Base-by-base conservation (phyloP, 257 asterid genomes). In the Schizonepeta tenuifolia region DNA sequence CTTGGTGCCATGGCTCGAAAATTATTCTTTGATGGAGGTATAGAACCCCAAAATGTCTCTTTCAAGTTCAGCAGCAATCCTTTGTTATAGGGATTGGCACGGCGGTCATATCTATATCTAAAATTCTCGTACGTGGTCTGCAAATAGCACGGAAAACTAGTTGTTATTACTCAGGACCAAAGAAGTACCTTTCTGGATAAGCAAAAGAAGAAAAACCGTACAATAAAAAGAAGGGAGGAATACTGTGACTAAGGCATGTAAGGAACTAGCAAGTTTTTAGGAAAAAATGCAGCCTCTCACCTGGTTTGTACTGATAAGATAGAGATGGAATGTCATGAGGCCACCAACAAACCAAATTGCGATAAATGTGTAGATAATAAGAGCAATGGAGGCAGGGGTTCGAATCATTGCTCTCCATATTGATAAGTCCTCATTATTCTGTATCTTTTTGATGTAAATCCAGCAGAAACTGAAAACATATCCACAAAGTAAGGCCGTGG, bases 331-430 rank as follows among this genome's bases (percentile, higher is more conserved):
- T n/a, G 92, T 91, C 13, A 96, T 87, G 18, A 93, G 96, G 71
- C 98, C 97, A 54, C 98, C 98, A 69, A 89, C 98, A 75, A 93
- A 93, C 97, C 98, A 93, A 79, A 93, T 94, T 9, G 92, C 84
- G 61, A 93, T 81, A 61, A 93, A 93, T 57, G 96, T 91, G 85
- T 93, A 93, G 63, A 84, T 72, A 14, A 93, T 87, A 43, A 93
- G 83, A 59, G 85, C 96, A 57, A 93, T 93, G 75, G 97, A 91
- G 62, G 97, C 92, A 47, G 98, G 98, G 54, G 94, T 86, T 79
- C 86, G 87, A 81, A 84, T 78, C 97, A 93, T 89, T 70, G 97
- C 98, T 81, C 76, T 91, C 96, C 98, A 89, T 75, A 89, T 60
- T 24, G 97, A 84, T 38, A 80, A 84, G 61, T 82, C 80, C 76